phyloP scores from a whole-genome alignment of 805 yeast genomes.

The Candida nanaspora region DNA sequence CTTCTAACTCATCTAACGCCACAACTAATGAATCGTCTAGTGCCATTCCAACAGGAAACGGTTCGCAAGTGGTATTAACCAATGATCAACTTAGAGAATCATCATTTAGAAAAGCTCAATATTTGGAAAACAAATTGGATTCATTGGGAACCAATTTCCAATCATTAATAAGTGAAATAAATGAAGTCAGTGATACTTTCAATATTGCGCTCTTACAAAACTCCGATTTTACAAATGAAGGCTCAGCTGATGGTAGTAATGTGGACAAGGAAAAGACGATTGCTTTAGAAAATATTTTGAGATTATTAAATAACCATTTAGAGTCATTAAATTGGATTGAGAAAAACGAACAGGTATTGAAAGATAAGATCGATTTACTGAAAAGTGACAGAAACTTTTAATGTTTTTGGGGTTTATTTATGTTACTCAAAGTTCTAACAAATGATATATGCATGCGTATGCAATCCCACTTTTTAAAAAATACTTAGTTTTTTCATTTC shows the following conservation, averaged over 20 bases:
- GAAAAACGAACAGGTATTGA: slow-evolving; percentile 58
- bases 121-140: slow-evolving; percentile 74
- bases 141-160: slow-evolving; percentile 69
- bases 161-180: slow-evolving; percentile 72
- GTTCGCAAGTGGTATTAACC: slow-evolving; percentile 29
- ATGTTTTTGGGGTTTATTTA: no score
- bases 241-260: slow-evolving; percentile 11
- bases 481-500: neutral
- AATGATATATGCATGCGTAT: no score
- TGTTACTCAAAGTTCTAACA: no score
- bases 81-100: slow-evolving; percentile 85
- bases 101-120: slow-evolving; percentile 82
- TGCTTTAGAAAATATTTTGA: slow-evolving; percentile 63
- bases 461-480: no score
- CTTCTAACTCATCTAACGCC: neutral
- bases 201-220: slow-evolving; percentile 46
- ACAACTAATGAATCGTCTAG: neutral
- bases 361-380: slow-evolving; percentile 49
- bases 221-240: slow-evolving; percentile 3
- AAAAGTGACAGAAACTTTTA: slow-evolving; percentile 8
- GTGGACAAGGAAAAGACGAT: slow-evolving; percentile 21
- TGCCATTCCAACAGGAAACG: neutral
- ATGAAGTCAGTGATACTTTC: slow-evolving; percentile 73
- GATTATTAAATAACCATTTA: slow-evolving; percentile 78
- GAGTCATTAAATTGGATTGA: slow-evolving; percentile 88